Conservation (phyloP, 108 stramenopile species). For the Cyclostephanos tholiformis region DNA sequence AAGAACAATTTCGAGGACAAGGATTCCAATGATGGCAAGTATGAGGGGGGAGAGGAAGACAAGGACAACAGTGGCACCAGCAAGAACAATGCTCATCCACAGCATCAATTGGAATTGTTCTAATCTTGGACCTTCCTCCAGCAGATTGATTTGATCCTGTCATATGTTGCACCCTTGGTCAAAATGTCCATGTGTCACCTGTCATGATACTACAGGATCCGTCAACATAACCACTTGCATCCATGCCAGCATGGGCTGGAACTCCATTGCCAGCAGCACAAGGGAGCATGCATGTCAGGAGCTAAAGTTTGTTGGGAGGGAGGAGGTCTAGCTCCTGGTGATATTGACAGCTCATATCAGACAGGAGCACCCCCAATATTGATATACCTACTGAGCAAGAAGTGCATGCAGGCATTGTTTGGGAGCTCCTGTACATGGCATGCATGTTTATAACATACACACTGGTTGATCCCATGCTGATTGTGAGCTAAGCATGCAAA, state of each 20-base stretch:
- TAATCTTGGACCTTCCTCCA: slow-evolving; percentile 78
- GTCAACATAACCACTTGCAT: slow-evolving; percentile 83
- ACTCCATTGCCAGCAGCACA: slow-evolving; percentile 67
- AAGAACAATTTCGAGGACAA: slow-evolving; percentile 10
- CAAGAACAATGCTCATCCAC: background rate
- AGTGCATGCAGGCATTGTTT: slow-evolving; percentile 94
- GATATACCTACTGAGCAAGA: slow-evolving; percentile 94
- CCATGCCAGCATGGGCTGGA: slow-evolving; percentile 50
- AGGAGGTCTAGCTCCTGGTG: slow-evolving; percentile 97
- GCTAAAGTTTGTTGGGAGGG: slow-evolving; percentile 95
- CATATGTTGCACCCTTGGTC: slow-evolving; percentile 73
- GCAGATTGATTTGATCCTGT: slow-evolving; percentile 95
- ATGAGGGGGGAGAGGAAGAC: slow-evolving; percentile 12
- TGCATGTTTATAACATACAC: slow-evolving; percentile 95
- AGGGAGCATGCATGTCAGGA: slow-evolving; percentile 86
- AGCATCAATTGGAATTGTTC: slow-evolving; percentile 63
- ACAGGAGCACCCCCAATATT: slow-evolving; percentile 82
- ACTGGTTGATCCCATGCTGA: slow-evolving; percentile 84
- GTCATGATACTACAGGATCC: slow-evolving; percentile 88
- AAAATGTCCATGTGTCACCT: slow-evolving; percentile 85
- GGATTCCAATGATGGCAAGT: slow-evolving; percentile 6
- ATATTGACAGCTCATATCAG: slow-evolving; percentile 84
- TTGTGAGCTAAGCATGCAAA: slow-evolving; percentile 89
- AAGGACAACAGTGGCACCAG: slow-evolving; percentile 12
- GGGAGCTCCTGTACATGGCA: slow-evolving; percentile 91